A percentile compares a stretch with the other conserved stretches of the same genome.
Conservation (phyloP, 345 rosid species). For the Crucihimalaya himalaica region DNA sequence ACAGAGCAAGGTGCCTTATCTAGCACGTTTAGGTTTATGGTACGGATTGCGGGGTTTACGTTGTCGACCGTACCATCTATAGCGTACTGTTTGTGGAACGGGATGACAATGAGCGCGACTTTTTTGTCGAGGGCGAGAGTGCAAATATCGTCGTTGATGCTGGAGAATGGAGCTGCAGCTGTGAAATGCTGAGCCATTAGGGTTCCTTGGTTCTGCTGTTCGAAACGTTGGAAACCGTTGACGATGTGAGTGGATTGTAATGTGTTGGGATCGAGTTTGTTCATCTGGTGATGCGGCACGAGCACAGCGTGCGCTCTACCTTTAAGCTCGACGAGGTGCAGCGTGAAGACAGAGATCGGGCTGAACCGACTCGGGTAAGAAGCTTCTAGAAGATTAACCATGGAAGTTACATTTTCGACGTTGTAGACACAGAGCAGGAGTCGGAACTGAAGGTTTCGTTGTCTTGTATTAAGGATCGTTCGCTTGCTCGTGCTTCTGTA, state of each 20-base stretch:
- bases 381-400: slow-evolving; percentile 43
- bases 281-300: slow-evolving; percentile 40
- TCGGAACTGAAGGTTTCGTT: slow-evolving; percentile 48
- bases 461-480: slow-evolving; percentile 46
- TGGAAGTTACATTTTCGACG: slow-evolving; percentile 40
- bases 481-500: slow-evolving; percentile 53
- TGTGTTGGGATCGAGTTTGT: slow-evolving; percentile 44
- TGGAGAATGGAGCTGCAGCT: slow-evolving; percentile 54
- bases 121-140: slow-evolving; percentile 58
- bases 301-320: slow-evolving; percentile 42
- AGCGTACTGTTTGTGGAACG: slow-evolving; percentile 53
- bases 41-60: slow-evolving; percentile 33
- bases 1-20: slow-evolving; percentile 55
- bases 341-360: slow-evolving; percentile 37
- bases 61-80: slow-evolving; percentile 44
- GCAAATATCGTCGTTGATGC: slow-evolving; percentile 62
- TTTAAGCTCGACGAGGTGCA: slow-evolving; percentile 43
- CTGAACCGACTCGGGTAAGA: slow-evolving; percentile 36
- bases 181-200: slow-evolving; percentile 49
- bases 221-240: slow-evolving; percentile 46
- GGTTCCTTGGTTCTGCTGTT: slow-evolving; percentile 40
- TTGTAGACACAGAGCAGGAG: slow-evolving; percentile 54
- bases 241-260: slow-evolving; percentile 41
- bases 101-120: slow-evolving; percentile 50
- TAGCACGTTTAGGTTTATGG: slow-evolving; percentile 51